Evolutionary conservation across 257 asterid species (phyloP).

Genomic region (Nemophila menziesii): DNA sequence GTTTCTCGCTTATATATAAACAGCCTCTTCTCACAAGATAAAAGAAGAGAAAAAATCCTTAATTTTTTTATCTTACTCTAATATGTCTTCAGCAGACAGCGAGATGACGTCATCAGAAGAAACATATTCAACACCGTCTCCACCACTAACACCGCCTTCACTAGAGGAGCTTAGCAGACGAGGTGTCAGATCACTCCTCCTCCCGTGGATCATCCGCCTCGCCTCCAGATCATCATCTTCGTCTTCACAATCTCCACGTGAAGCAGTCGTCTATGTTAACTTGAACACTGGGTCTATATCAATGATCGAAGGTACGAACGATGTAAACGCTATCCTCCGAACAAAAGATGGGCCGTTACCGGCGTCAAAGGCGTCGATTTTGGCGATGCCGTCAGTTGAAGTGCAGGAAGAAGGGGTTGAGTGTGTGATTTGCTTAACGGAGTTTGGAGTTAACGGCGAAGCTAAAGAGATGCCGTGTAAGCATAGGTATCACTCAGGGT

Average conservation of each 20-base stretch:
- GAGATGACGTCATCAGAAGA: neutral
- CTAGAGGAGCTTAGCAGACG: constrained; percentile 33
- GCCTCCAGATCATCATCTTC: constrained; percentile 12
- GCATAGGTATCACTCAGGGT: constrained; percentile 23
- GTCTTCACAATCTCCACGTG: constrained; percentile 15
- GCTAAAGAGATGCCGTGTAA: constrained; percentile 37
- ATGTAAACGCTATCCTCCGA: constrained; percentile 18
- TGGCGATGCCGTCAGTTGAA: constrained; percentile 27
- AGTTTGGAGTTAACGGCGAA: constrained; percentile 18
- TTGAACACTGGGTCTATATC: constrained; percentile 25
- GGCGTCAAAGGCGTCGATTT: constrained; percentile 47
- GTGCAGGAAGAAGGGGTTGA: constrained; percentile 28
- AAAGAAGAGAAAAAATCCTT: neutral
- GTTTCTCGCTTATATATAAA: neutral
- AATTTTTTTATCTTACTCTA: too few species aligned
- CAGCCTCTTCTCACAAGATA: neutral
- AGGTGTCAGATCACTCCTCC: constrained; percentile 30
- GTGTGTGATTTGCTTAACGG: constrained; percentile 49
- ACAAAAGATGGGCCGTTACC: constrained; percentile 33
- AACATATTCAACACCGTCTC: neutral
- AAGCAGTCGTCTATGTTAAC: constrained; percentile 33
- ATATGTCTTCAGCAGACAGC: constrained; percentile 3
- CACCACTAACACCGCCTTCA: constrained; percentile 29
- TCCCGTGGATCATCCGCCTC: constrained; percentile 36
- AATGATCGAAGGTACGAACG: constrained; percentile 28